Conservation (phyloP, 2,329 filamentous ascomycete genomes). For the Pseudocercospora vitis region DNA sequence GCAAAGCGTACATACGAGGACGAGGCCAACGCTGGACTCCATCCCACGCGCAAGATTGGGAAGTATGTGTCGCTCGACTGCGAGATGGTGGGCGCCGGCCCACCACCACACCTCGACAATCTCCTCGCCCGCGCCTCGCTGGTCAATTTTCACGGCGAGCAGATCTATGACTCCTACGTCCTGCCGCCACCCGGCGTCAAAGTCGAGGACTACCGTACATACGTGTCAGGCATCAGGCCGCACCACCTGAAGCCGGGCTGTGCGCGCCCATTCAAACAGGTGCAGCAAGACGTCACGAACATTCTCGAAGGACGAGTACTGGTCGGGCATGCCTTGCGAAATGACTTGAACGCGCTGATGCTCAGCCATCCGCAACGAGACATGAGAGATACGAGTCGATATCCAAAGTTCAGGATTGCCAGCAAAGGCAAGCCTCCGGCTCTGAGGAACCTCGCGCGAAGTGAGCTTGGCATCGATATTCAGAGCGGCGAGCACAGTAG, state of each 20-base stretch:
- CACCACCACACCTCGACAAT: constrained; percentile 66
- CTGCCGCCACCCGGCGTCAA: constrained; percentile 60
- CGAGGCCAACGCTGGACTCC: constrained; percentile 24
- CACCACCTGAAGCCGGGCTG: constrained; percentile 63
- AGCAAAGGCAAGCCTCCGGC: constrained; percentile 68
- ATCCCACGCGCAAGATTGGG: constrained; percentile 65
- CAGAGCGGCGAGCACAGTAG: constrained; percentile 62
- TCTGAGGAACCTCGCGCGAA: constrained; percentile 59
- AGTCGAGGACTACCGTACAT: constrained; percentile 88
- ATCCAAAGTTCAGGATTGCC: constrained; percentile 70
- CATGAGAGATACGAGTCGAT: constrained; percentile 80
- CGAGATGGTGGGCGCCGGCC: constrained; percentile 92
- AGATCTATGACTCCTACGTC: constrained; percentile 93
- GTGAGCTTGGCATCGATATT: constrained; percentile 59
- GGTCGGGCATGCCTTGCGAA: constrained; percentile 79
- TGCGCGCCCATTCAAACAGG: constrained; percentile 65
- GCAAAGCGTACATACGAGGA: constrained; percentile 58
- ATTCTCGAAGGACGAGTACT: constrained; percentile 71
- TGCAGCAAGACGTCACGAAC: constrained; percentile 68
- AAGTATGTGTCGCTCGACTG: constrained; percentile 95
- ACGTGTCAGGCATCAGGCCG: constrained; percentile 76
- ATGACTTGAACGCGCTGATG: constrained; percentile 72
- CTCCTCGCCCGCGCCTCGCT: constrained; percentile 82
- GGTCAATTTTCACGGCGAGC: constrained; percentile 89
- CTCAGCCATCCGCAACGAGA: constrained; percentile 76